phyloP scores from a whole-genome alignment of 179 eudicot species.

The Beta macrorhiza region DNA sequence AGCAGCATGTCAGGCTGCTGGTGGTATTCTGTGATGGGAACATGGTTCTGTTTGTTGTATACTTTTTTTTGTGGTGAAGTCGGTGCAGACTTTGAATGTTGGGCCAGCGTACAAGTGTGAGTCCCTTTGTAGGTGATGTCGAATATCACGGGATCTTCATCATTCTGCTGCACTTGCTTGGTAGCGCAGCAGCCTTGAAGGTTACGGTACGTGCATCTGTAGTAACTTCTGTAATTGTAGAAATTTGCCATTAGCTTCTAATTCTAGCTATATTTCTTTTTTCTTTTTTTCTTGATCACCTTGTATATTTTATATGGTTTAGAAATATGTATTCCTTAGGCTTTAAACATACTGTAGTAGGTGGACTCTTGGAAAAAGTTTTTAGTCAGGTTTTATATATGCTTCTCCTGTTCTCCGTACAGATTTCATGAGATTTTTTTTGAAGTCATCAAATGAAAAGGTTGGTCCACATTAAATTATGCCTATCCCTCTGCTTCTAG shows the following conservation, averaged over 20 bases:
- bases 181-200: constrained; percentile 64
- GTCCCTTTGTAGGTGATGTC: constrained; percentile 72
- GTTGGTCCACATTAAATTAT: background rate
- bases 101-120: constrained; percentile 55
- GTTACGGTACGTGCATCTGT: constrained; percentile 78
- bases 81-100: constrained; percentile 41
- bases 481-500: background rate
- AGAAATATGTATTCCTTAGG: background rate
- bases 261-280: background rate
- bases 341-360: background rate
- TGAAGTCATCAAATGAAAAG: background rate
- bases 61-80: constrained; percentile 46
- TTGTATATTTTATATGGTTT: background rate
- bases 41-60: constrained; percentile 24
- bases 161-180: constrained; percentile 85
- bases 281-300: background rate
- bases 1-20: constrained; percentile 34
- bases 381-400: background rate
- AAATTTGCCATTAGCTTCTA: constrained; percentile 25
- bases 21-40: constrained; percentile 25
- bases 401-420: background rate
- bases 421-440: background rate
- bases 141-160: constrained; percentile 58
- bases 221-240: constrained; percentile 74
- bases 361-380: background rate